A percentile compares a stretch with the other conserved stretches of the same genome.
Conservation (phyloP, 2,329 filamentous ascomycete species). For the Clarireedia monteithiana region DNA sequence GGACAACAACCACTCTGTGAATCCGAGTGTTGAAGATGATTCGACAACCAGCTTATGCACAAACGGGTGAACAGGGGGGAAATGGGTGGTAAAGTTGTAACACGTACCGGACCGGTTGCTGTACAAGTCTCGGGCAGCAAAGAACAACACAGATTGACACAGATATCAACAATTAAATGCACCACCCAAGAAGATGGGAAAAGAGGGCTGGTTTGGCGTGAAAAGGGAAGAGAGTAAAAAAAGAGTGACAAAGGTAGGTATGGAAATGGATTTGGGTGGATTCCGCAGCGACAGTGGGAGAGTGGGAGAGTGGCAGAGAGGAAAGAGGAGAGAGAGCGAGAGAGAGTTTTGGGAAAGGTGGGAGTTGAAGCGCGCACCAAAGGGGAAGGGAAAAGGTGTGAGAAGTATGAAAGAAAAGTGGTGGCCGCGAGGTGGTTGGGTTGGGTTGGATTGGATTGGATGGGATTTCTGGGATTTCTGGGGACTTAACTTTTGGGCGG, state of each 20-base stretch:
- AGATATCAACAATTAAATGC: conserved; percentile 1
- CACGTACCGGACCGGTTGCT: conserved; percentile 1
- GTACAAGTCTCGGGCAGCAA: background rate
- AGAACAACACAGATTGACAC: background rate
- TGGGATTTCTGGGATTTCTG: no score
- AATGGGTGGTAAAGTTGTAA: background rate
- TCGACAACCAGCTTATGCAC: background rate
- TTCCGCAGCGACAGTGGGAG: background rate
- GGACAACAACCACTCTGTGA: background rate
- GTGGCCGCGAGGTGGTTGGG: background rate
- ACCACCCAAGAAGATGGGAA: background rate
- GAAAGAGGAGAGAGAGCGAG: background rate
- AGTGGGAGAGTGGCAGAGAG: background rate
- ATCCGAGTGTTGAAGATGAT: background rate
- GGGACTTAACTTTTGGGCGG: background rate
- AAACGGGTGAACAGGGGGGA: conserved; percentile 1
- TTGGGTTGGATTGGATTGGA: no score
- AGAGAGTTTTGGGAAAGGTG: background rate
- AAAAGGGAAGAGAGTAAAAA: background rate
- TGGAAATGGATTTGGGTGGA: background rate
- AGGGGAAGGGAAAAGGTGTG: background rate
- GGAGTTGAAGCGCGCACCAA: background rate
- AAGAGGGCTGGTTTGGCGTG: background rate
- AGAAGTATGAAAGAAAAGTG: background rate
- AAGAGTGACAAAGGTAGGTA: conserved; percentile 1